A percentile compares a stretch with the other conserved stretches of the same genome.
Conservation (phyloP, 305 asterid species). For the Fraxinus paxiana region DNA sequence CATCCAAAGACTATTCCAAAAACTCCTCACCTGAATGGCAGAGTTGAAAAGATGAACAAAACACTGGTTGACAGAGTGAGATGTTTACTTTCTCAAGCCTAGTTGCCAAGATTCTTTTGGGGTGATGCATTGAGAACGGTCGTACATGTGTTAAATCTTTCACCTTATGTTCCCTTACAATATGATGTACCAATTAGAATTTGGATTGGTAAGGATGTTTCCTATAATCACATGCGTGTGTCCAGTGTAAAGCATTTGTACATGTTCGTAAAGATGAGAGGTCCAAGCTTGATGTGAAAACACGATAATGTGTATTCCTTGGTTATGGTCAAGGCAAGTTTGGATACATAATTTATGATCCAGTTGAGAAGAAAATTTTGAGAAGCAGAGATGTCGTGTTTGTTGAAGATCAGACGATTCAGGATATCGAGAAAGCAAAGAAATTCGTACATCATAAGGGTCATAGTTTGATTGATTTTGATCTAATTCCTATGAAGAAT, state of each 20-base stretch:
- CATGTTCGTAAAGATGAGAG: background rate
- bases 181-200: background rate
- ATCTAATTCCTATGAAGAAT: background rate
- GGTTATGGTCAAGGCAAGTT: too few species aligned
- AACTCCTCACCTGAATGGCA: background rate
- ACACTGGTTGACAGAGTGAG: background rate
- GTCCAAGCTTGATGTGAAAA: background rate
- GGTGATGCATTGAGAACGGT: background rate
- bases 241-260: background rate
- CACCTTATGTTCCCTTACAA: background rate
- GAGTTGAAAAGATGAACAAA: background rate
- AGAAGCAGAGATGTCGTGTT: background rate
- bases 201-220: background rate
- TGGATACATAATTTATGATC: background rate
- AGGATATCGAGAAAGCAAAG: background rate
- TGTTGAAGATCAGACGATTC: background rate
- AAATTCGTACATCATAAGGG: background rate
- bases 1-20: background rate
- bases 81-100: background rate
- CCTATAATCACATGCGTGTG: background rate
- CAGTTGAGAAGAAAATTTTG: background rate
- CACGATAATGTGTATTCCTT: background rate
- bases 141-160: background rate
- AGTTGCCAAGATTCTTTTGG: background rate
- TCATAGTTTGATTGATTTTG: background rate